phyloP scores from a whole-genome alignment of 305 asterid genomes.

The Solanum hybrid region DNA sequence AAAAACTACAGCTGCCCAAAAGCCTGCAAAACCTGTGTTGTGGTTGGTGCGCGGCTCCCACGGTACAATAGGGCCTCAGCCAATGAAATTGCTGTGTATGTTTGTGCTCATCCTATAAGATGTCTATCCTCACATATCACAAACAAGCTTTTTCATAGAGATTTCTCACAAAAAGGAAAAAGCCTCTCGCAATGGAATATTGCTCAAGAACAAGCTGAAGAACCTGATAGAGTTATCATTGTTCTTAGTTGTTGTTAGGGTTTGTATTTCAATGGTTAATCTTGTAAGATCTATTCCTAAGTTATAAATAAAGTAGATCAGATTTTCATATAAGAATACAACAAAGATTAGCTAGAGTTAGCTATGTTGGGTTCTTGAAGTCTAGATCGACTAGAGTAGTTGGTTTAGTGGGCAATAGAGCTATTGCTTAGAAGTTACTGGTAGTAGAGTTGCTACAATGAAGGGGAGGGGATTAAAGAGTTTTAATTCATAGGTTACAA shows the following conservation, averaged over 20 bases:
- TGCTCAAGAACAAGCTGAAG: neutral
- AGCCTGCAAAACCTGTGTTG: neutral
- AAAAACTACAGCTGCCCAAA: neutral
- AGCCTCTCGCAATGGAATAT: neutral
- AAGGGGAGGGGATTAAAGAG: neutral
- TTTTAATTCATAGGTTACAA: neutral
- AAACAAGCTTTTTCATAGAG: no score
- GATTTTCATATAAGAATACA: neutral
- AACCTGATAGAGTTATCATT: neutral
- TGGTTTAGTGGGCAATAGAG: neutral
- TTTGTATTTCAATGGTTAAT: neutral
- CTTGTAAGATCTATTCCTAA: neutral
- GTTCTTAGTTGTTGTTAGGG: neutral
- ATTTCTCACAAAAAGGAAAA: neutral
- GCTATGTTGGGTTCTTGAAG: neutral
- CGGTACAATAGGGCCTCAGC: neutral
- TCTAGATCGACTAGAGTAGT: neutral
- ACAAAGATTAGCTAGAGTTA: neutral
- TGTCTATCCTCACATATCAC: neutral
- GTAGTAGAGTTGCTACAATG: neutral
- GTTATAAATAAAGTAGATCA: no score
- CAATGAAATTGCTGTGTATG: neutral
- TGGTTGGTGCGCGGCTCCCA: neutral
- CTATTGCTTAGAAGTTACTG: no score
- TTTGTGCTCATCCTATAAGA: neutral